phyloP scores from a whole-genome alignment of 2,329 filamentous ascomycete species.

The Xylaria sp. region DNA sequence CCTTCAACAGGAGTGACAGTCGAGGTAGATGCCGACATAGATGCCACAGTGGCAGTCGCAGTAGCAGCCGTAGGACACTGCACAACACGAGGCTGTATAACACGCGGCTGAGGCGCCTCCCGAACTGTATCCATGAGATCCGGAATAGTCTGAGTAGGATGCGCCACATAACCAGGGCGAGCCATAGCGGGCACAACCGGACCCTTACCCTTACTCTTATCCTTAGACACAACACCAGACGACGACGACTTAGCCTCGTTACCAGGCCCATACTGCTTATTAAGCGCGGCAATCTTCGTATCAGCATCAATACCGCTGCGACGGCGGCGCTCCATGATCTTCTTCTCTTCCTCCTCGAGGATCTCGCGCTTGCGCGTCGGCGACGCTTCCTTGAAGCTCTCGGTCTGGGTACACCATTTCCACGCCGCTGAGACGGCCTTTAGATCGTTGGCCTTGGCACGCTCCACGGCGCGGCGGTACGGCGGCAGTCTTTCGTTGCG shows the following conservation, averaged over 20 bases:
- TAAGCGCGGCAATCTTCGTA: constrained; percentile 18
- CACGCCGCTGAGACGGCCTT: constrained; percentile 42
- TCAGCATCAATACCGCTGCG: constrained; percentile 33
- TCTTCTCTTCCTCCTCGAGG: constrained; percentile 32
- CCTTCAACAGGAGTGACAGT: not conserved
- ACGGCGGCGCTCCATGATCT: constrained; percentile 40
- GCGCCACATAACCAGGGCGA: constrained; percentile 16
- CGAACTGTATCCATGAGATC: not conserved
- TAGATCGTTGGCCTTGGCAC: constrained; percentile 39
- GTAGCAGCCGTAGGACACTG: too few relatives aligned
- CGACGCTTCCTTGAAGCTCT: constrained; percentile 32
- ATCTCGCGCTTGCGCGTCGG: constrained; percentile 17
- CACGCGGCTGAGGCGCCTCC: not conserved
- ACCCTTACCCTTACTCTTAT: too few relatives aligned
- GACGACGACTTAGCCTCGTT: not conserved
- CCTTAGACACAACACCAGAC: not conserved
- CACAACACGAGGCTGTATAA: not conserved
- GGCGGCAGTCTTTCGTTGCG: constrained; percentile 40
- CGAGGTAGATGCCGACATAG: not conserved
- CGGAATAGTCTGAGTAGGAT: not conserved
- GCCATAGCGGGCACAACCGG: not conserved
- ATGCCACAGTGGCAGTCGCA: too few relatives aligned
- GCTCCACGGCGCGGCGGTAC: constrained; percentile 35
- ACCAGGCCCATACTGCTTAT: not conserved
- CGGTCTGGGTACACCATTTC: constrained; percentile 27